A percentile compares a stretch with the other conserved stretches of the same genome.
These are phyloP conservation scores for Neocucurbitaria cava DNA, from an alignment of 2,329 filamentous ascomycete species.

Conservation along the genomic window DNA sequence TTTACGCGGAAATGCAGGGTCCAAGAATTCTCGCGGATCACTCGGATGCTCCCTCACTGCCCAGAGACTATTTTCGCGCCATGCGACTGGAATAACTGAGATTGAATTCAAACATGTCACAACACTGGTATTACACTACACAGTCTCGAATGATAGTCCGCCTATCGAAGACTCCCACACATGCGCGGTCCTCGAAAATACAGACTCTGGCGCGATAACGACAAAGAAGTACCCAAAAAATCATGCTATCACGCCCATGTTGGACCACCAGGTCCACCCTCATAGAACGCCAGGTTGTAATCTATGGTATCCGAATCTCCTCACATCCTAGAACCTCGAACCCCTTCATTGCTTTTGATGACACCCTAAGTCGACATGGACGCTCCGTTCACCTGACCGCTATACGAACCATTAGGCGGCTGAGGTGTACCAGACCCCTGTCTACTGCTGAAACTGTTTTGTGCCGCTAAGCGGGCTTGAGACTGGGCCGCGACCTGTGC, in stretches of 20 bases:
- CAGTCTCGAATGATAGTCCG: background rate
- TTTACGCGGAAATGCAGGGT: conserved; percentile 24
- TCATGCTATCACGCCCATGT: background rate
- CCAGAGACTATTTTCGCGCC: background rate
- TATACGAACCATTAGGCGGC: conserved; percentile 39
- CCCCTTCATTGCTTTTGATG: conserved; percentile 3
- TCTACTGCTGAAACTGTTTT: conserved; percentile 42
- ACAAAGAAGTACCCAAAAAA: conserved; percentile 2
- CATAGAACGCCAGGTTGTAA: conserved; percentile 23
- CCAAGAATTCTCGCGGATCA: conserved; percentile 16
- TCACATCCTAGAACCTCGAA: conserved; percentile 3
- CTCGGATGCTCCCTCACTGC: conserved; percentile 7
- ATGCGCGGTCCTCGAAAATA: background rate
- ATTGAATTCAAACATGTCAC: background rate
- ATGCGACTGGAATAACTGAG: background rate
- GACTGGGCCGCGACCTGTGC: conserved; percentile 41
- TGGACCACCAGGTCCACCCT: background rate
- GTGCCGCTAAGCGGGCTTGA: conserved; percentile 45
- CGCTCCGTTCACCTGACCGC: conserved; percentile 32
- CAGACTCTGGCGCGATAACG: background rate
- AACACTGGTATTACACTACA: conserved; percentile 4
- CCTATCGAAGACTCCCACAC: background rate
- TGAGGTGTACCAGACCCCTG: conserved; percentile 48
- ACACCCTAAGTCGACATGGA: conserved; percentile 31
- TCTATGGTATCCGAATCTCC: conserved; percentile 20